Evolutionary conservation across 2,329 filamentous ascomycete species (phyloP).

Genomic region (Kalmusia sp.): DNA sequence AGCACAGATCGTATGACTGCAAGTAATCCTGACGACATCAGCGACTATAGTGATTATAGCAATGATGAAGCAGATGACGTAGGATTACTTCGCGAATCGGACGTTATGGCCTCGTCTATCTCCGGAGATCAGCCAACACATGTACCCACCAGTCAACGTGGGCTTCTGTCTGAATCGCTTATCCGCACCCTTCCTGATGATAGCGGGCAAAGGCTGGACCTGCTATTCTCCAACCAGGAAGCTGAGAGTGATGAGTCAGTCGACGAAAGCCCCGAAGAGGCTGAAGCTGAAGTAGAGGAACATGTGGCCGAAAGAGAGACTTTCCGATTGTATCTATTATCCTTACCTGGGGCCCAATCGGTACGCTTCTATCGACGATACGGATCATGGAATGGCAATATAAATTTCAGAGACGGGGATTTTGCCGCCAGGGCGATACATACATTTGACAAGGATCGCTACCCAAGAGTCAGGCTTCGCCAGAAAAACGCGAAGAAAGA

Average conservation of each 20-base stretch:
- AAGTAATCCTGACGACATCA: constrained; percentile 18
- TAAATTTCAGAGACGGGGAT: constrained; percentile 21
- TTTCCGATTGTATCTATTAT: constrained; percentile 26
- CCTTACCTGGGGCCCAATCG: constrained; percentile 24
- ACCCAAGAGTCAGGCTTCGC: constrained; percentile 24
- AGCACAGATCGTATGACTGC: constrained; percentile 9
- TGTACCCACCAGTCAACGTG: not conserved
- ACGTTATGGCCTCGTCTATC: too few species aligned
- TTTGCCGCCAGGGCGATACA: constrained; percentile 22
- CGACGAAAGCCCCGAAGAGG: constrained; percentile 2
- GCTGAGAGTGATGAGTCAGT: constrained; percentile 14
- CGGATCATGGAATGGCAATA: constrained; percentile 29
- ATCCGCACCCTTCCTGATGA: constrained; percentile 35
- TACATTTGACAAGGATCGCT: constrained; percentile 21
- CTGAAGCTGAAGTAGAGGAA: constrained; percentile 15
- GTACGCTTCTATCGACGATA: constrained; percentile 29
- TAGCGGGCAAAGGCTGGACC: constrained; percentile 26
- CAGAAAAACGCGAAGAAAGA: constrained; percentile 18
- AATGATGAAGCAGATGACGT: constrained; percentile 9
- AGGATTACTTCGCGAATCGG: not conserved
- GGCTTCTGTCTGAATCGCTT: constrained; percentile 28
- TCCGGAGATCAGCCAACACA: not conserved
- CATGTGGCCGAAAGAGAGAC: constrained; percentile 20
- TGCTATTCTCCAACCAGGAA: constrained; percentile 16
- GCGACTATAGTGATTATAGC: constrained; percentile 21